Evolutionary conservation across 192 early-diverging fungal genomes (phyloP).

Genomic region (Physocladia obscura): DNA sequence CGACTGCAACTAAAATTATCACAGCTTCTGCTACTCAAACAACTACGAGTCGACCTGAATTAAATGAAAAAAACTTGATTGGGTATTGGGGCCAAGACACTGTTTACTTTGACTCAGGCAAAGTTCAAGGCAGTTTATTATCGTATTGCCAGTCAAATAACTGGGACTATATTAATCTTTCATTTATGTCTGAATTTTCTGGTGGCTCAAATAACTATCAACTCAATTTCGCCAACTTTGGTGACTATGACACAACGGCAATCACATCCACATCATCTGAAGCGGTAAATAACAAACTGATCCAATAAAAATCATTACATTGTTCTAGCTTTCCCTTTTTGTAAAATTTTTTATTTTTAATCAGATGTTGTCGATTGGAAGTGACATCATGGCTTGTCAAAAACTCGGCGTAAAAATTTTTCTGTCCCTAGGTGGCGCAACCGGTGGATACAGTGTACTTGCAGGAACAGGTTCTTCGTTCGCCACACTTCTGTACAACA

Average conservation of each 20-base stretch:
- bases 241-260: background rate
- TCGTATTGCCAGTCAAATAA: background rate
- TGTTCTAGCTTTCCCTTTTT: too few species aligned
- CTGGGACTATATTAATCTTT: conserved; percentile 11
- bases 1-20: background rate
- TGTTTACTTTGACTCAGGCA: background rate
- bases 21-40: background rate
- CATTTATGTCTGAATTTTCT: conserved; percentile 8
- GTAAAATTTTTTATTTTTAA: too few species aligned
- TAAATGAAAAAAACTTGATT: conserved; percentile 11
- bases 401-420: conserved; percentile 12
- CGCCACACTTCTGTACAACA: conserved; percentile 7
- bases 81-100: conserved; percentile 17
- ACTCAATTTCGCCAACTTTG: background rate
- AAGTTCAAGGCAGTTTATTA: background rate
- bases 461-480: conserved; percentile 3
- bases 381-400: conserved; percentile 5
- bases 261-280: background rate
- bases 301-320: too few species aligned
- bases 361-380: background rate
- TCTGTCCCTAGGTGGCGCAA: conserved; percentile 13
- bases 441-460: background rate
- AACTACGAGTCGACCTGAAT: background rate
- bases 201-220: background rate
- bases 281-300: too few species aligned